These are phyloP conservation scores for Phytopythium chamaehyphon DNA, from an alignment of 352 stramenopile genomes.

Conservation along the genomic window DNA sequence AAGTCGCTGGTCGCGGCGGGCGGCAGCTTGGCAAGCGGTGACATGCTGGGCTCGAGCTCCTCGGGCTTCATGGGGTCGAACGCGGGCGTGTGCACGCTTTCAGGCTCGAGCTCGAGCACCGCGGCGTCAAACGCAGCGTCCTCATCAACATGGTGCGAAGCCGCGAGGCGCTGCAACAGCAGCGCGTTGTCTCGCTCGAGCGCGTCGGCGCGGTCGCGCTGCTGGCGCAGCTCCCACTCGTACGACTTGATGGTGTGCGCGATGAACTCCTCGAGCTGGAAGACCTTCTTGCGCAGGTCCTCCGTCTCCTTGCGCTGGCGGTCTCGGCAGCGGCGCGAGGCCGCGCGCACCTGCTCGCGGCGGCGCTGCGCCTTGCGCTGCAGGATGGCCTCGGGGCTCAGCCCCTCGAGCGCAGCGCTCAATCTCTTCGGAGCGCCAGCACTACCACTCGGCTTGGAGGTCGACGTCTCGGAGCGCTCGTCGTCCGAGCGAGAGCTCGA, in stretches of 20 bases:
- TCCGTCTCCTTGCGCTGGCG: conserved; percentile 65
- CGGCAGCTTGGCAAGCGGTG: conserved; percentile 5
- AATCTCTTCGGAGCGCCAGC: conserved; percentile 7
- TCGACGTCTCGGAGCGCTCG: conserved; percentile 21
- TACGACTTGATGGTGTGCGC: conserved; percentile 52
- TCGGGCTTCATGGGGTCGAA: conserved; percentile 27
- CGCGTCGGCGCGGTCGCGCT: conserved; percentile 33
- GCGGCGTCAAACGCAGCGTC: not conserved
- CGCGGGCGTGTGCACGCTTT: conserved; percentile 14
- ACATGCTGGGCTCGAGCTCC: conserved; percentile 11
- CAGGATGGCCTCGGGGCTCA: conserved; percentile 48
- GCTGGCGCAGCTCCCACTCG: conserved; percentile 43
- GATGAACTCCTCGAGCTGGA: conserved; percentile 67
- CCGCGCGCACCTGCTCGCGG: conserved; percentile 57
- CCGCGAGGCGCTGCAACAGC: conserved; percentile 19
- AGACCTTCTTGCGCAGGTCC: conserved; percentile 63
- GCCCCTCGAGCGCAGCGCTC: conserved; percentile 11
- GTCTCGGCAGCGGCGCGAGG: conserved; percentile 51
- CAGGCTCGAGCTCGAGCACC: conserved; percentile 14
- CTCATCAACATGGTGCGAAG: not conserved
- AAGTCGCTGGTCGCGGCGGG: not conserved
- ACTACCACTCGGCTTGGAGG: conserved; percentile 16
- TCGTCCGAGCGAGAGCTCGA: conserved; percentile 39
- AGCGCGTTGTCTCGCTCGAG: conserved; percentile 41
- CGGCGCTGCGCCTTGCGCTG: conserved; percentile 58